These are phyloP conservation scores for Xylaria palmicola DNA, from an alignment of 495 filamentous ascomycete genomes.

Conservation along the genomic window DNA sequence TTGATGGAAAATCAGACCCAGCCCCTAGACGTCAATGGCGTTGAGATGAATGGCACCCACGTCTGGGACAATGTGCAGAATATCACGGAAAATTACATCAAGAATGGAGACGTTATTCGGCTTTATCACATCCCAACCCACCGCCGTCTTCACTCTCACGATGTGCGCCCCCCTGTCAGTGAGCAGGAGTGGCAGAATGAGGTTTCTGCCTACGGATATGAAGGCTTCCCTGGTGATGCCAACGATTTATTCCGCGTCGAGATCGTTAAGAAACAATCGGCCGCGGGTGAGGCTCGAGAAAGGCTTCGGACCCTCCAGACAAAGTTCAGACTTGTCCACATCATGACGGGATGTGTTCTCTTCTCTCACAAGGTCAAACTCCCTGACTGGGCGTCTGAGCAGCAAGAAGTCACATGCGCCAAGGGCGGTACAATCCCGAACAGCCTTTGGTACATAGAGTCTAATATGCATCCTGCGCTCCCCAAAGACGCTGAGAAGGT, in stretches of 20 bases:
- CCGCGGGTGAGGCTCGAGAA: conserved; percentile 74
- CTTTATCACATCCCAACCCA: conserved; percentile 82
- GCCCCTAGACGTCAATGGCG: conserved; percentile 71
- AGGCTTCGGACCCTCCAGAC: conserved; percentile 91
- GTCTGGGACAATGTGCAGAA: conserved; percentile 76
- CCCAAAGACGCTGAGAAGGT: conserved; percentile 78
- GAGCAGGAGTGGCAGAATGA: conserved; percentile 99
- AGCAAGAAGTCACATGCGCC: conserved; percentile 98
- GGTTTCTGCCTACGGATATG: conserved; percentile 95
- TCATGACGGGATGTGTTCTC: conserved; percentile 95
- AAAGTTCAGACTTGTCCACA: conserved; percentile 90
- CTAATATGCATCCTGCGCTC: conserved; percentile 78
- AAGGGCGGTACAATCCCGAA: conserved; percentile 89
- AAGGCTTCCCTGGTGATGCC: conserved; percentile 94
- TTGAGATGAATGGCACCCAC: conserved; percentile 70
- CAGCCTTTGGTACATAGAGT: conserved; percentile 94
- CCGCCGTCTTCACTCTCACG: conserved; percentile 92
- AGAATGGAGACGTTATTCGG: conserved; percentile 75
- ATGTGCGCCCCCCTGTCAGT: conserved; percentile 93
- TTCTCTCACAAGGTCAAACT: conserved; percentile 99
- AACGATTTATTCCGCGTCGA: conserved; percentile 95
- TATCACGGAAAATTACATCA: conserved; percentile 61
- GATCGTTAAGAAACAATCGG: conserved; percentile 87
- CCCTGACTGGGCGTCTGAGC: conserved; percentile 93
- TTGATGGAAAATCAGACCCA: conserved; percentile 94